Base-by-base conservation (phyloP, 1,284 basidiomycete genomes). In the Pholiota adiposa region DNA sequence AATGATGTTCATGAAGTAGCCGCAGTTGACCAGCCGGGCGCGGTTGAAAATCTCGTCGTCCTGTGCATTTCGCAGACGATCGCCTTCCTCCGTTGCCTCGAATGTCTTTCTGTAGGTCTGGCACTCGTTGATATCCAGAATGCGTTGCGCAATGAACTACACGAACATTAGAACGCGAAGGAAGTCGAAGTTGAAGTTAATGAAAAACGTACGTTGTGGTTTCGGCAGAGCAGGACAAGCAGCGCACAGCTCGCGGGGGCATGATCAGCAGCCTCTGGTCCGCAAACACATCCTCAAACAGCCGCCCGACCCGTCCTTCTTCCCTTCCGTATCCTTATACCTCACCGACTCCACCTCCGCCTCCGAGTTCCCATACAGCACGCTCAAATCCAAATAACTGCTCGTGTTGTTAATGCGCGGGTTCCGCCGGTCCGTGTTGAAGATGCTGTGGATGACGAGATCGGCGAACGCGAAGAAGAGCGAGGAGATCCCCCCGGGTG, bases 401-500 rank as follows among this genome's bases (percentile, higher is more conserved):
- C 86, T 88, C 1, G 86, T 77, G 56, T 85, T 74, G 69, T 94
- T 94, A 67, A 86, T 83, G 0, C 76, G 80, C 73, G 75, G 78
- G 68, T 89, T 79, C 1, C 40, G 57, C 46, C 69, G 76, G 63
- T 83, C 79, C 3, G 91, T 92, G 62, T 87, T 78, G 77, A 93
- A 93, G 63, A 90, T 79, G 61, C 76, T 81, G 71, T 94, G 92
- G 64, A 90, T 92, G 63, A 94, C 79, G 57, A 93, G 75, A 65
- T 91, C 83, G 7, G 92, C 92, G 65, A 92, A 91, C 0, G 89
- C 86, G 66, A 94, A 94, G 73, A 91, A 89, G 27, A 92, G 73
- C 51, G 81, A 82, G 9, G 85, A 88, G 54, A 91, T 81, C 27
- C 86, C 84, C 19, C 81, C 83, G 84, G 86, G 68, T 88, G 86